These are phyloP conservation scores for Aspergillus fumigatus DNA, from an alignment of 2,329 filamentous ascomycete genomes.

Conservation along the genomic window DNA sequence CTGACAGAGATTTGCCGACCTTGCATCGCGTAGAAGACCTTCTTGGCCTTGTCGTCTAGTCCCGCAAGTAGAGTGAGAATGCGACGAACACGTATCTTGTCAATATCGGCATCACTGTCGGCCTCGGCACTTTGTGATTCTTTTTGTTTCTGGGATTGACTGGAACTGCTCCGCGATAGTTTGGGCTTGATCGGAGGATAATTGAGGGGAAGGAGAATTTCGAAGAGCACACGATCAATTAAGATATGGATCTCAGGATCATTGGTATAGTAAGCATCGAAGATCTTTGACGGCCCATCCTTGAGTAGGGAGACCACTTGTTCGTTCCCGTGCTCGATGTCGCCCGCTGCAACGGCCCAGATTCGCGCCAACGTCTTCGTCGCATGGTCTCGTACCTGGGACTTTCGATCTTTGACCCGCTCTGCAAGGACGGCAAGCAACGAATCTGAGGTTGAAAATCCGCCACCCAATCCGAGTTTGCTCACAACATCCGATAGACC, in stretches of 20 bases:
- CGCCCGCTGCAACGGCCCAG: conserved; percentile 89
- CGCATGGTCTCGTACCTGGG: conserved; percentile 75
- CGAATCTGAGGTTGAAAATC: conserved; percentile 70
- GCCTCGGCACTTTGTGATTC: conserved; percentile 32
- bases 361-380: conserved; percentile 80
- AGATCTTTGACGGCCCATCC: conserved; percentile 76
- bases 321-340: conserved; percentile 79
- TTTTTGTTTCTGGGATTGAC: conserved; percentile 53
- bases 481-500: conserved; percentile 73
- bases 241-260: conserved; percentile 80
- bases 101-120: conserved; percentile 39
- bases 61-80: conserved; percentile 77
- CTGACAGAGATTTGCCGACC: conserved; percentile 70
- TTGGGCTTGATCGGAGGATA: conserved; percentile 69
- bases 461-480: conserved; percentile 73
- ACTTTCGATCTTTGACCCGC: conserved; percentile 80
- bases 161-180: conserved; percentile 42
- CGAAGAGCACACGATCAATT: conserved; percentile 78
- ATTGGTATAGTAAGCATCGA: conserved; percentile 86
- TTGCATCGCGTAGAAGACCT: conserved; percentile 84
- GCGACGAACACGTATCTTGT: conserved; percentile 73
- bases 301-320: conserved; percentile 68
- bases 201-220: conserved; percentile 81
- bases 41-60: conserved; percentile 72
- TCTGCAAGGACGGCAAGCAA: conserved; percentile 79